A percentile compares a stretch with the other conserved stretches of the same genome.
Evolutionary conservation across 1,139 yeast species (phyloP).

Genomic region (Hansenula sp.): DNA sequence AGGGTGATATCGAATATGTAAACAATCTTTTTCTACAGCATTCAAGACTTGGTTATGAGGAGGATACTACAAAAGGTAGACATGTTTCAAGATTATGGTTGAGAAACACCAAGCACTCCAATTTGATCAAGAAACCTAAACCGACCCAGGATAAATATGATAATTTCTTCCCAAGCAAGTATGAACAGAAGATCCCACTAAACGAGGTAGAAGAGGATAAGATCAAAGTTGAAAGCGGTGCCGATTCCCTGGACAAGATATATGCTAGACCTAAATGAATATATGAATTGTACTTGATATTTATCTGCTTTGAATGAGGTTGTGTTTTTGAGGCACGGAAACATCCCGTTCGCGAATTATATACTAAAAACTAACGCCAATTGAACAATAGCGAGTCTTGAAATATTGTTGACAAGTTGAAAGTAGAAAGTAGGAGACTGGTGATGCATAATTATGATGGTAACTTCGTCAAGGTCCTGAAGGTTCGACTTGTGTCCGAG

Average conservation of each 20-base stretch:
- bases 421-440: too few species aligned
- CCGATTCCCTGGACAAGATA: slow-evolving; percentile 4
- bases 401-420: too few species aligned
- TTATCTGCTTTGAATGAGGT: too few species aligned
- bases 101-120: slow-evolving; percentile 1
- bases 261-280: slow-evolving; percentile 5
- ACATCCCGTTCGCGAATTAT: too few species aligned
- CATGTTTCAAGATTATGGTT: slow-evolving; percentile 7
- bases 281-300: too few species aligned
- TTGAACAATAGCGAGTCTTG: too few species aligned
- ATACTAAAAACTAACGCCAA: too few species aligned
- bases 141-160: not conserved
- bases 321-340: too few species aligned
- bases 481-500: not conserved
- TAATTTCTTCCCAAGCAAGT: slow-evolving; percentile 1
- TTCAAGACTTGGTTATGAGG: slow-evolving; percentile 3
- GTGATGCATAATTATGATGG: too few species aligned
- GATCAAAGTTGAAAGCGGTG: slow-evolving; percentile 2
- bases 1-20: slow-evolving; percentile 7
- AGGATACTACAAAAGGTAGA: slow-evolving; percentile 3
- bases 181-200: slow-evolving; percentile 5
- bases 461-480: not conserved
- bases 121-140: slow-evolving; percentile 1
- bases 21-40: slow-evolving; percentile 5
- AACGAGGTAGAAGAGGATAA: slow-evolving; percentile 5